Evolutionary conservation across 345 rosid genomes (phyloP).

Genomic region (Corchorus olitorius): DNA sequence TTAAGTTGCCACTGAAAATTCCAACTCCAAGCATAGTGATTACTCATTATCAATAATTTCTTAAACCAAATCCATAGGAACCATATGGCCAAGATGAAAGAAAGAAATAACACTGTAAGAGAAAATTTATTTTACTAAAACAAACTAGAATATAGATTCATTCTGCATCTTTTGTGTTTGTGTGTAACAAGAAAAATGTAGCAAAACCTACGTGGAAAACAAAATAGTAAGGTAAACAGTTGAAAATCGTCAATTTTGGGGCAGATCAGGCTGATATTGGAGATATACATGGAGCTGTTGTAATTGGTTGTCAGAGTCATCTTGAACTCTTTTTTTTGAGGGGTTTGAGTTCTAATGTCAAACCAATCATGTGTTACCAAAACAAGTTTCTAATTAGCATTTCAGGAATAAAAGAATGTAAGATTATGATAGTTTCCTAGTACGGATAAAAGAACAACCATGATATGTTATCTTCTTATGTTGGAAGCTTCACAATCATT

Average conservation of each 20-base stretch:
- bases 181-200: neutral
- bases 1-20: neutral
- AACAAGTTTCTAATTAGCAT: neutral
- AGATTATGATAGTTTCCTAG: neutral
- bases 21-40: neutral
- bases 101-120: neutral
- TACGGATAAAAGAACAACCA: neutral
- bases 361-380: neutral
- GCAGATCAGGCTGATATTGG: neutral
- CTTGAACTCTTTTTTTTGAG: neutral
- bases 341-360: neutral
- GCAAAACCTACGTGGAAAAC: neutral
- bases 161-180: neutral
- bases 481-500: neutral
- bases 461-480: neutral
- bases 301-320: neutral
- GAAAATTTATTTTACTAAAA: neutral
- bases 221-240: neutral
- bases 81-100: neutral
- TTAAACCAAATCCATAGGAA: neutral
- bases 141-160: neutral
- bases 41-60: neutral
- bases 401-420: neutral
- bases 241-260: neutral
- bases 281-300: neutral